Evolutionary conservation across 768 basidiomycete species (phyloP).

Genomic region (Lactarius indigo): DNA sequence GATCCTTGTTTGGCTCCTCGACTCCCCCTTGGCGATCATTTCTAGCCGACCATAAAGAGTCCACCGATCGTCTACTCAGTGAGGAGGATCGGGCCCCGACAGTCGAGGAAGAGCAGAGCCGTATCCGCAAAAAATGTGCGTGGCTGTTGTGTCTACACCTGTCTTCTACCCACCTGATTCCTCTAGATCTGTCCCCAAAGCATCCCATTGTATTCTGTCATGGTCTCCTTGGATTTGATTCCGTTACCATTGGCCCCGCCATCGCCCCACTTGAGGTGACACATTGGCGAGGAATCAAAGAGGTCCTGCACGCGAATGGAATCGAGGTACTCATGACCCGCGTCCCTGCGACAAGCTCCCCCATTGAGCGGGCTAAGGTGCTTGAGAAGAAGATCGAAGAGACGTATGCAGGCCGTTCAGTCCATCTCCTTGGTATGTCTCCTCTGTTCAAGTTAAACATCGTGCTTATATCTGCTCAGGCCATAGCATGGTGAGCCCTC

Average conservation of each 20-base stretch:
- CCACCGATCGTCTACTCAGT: conserved; percentile 43
- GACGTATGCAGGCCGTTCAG: conserved; percentile 73
- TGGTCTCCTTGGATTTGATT: conserved; percentile 88
- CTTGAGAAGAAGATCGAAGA: conserved; percentile 80
- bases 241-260: conserved; percentile 70
- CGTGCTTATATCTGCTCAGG: conserved; percentile 38
- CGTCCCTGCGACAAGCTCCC: conserved; percentile 89
- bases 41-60: conserved; percentile 45
- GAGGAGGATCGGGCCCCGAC: conserved; percentile 54
- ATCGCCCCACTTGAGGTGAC: conserved; percentile 81
- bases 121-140: conserved; percentile 59
- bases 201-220: conserved; percentile 95
- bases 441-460: background rate
- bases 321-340: conserved; percentile 89
- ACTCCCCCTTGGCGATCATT: conserved; percentile 46
- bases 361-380: conserved; percentile 84
- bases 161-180: background rate
- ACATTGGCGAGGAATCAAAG: conserved; percentile 96
- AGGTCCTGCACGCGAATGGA: conserved; percentile 86
- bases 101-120: conserved; percentile 43
- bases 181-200: conserved; percentile 67
- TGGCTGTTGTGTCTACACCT: conserved; percentile 16
- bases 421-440: conserved; percentile 77
- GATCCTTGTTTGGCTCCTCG: conserved; percentile 8
- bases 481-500: conserved; percentile 64